Evolutionary conservation across 2,329 filamentous ascomycete species (phyloP).

Genomic region (Periconia macrospinosa): DNA sequence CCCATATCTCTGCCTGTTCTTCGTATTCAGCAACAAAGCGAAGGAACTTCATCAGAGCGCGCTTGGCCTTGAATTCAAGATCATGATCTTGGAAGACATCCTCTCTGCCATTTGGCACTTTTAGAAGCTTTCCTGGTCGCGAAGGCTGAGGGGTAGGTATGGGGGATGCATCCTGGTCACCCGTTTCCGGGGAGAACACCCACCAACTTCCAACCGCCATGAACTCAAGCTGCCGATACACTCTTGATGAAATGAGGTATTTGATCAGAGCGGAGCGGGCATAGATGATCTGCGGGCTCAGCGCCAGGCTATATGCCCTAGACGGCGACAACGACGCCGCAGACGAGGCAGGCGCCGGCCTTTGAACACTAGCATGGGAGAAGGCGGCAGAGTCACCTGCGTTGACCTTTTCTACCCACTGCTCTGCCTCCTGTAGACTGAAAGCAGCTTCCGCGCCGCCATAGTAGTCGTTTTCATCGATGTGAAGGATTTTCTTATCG

Average conservation of each 20-base stretch:
- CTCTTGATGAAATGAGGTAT: constrained; percentile 83
- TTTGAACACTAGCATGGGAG: constrained; percentile 37
- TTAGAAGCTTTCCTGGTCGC: constrained; percentile 52
- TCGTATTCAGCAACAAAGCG: constrained; percentile 80
- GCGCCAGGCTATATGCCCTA: constrained; percentile 77
- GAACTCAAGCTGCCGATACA: constrained; percentile 89
- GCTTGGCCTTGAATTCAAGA: constrained; percentile 80
- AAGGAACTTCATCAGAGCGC: constrained; percentile 88
- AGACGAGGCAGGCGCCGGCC: constrained; percentile 20
- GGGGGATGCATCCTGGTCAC: not conserved
- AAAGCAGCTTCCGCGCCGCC: constrained; percentile 84
- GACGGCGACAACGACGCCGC: constrained; percentile 59
- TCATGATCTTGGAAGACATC: constrained; percentile 81
- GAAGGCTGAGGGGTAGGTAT: constrained; percentile 3
- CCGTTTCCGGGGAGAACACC: constrained; percentile 58
- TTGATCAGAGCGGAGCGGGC: constrained; percentile 76
- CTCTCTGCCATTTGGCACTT: constrained; percentile 86
- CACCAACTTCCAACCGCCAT: constrained; percentile 92
- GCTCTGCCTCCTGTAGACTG: constrained; percentile 77
- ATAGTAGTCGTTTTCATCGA: constrained; percentile 87
- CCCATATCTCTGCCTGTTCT: constrained; percentile 62
- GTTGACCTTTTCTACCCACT: constrained; percentile 63
- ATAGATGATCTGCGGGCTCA: constrained; percentile 87
- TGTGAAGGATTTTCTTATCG: constrained; percentile 85
- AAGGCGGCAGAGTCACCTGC: constrained; percentile 36